These are phyloP conservation scores for Cudoniella acicularis DNA, from an alignment of 495 filamentous ascomycete genomes.

Conservation along the genomic window DNA sequence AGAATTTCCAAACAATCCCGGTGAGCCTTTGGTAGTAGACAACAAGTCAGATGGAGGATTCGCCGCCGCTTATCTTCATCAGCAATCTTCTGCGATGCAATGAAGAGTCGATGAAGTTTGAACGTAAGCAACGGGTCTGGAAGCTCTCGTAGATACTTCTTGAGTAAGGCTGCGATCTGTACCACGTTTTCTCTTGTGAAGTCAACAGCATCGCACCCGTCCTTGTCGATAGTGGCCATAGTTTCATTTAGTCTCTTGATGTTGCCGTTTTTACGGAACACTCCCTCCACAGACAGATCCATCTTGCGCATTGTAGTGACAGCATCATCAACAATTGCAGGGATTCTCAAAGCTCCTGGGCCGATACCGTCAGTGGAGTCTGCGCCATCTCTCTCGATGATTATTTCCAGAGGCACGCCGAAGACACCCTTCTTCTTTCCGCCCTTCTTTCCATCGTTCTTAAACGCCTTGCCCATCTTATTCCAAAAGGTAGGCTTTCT, in stretches of 20 bases:
- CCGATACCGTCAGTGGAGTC: conserved; percentile 96
- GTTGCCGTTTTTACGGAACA: conserved; percentile 99
- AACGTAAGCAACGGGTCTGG: conserved; percentile 93
- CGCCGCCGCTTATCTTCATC: conserved; percentile 80
- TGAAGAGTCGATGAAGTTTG: conserved; percentile 89
- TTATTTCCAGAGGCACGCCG: conserved; percentile 76
- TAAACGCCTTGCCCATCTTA: conserved; percentile 95
- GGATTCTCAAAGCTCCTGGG: conserved; percentile 82
- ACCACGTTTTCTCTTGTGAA: conserved; percentile 81
- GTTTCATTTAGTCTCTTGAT: conserved; percentile 86
- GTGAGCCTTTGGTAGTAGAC: conserved; percentile 86
- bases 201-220: conserved; percentile 76
- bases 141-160: conserved; percentile 92
- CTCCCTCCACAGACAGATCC: conserved; percentile 98
- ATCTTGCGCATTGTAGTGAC: conserved; percentile 94
- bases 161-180: conserved; percentile 89
- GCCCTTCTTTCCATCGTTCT: conserved; percentile 70
- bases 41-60: conserved; percentile 88
- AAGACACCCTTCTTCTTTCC: conserved; percentile 93
- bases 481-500: conserved; percentile 95
- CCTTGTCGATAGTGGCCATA: conserved; percentile 75
- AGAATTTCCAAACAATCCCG: conserved; percentile 93
- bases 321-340: conserved; percentile 85
- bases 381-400: conserved; percentile 89
- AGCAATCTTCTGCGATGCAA: conserved; percentile 83